Conservation (phyloP, 139 green algal genomes). For the Parachlorella kessleri region DNA sequence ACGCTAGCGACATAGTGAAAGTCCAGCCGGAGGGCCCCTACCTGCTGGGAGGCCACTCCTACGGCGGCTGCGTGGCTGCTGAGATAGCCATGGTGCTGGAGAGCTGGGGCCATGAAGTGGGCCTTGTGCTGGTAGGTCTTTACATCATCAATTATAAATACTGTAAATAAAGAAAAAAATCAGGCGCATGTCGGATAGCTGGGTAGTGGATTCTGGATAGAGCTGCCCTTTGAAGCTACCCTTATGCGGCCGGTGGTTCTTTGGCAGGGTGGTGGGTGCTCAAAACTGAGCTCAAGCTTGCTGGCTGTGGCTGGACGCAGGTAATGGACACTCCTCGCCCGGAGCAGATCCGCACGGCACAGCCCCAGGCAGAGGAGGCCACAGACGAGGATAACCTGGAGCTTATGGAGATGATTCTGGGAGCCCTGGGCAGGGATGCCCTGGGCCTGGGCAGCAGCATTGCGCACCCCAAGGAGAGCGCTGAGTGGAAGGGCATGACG, state of each 20-base stretch:
- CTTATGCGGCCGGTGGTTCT: too few species aligned
- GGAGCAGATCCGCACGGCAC: constrained; percentile 62
- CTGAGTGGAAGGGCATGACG: constrained; percentile 81
- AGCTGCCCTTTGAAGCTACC: too few species aligned
- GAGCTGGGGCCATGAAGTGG: constrained; percentile 78
- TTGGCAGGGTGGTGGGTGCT: too few species aligned
- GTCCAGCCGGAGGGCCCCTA: constrained; percentile 82
- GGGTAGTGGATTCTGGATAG: too few species aligned
- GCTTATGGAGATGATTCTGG: constrained; percentile 94
- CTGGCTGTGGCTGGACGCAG: constrained; percentile 9
- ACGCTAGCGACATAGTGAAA: constrained; percentile 78
- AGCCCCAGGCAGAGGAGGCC: constrained; percentile 53
- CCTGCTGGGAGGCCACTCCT: constrained; percentile 87
- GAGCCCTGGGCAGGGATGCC: constrained; percentile 79
- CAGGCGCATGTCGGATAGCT: neutral
- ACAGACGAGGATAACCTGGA: constrained; percentile 83
- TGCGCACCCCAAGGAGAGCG: constrained; percentile 76
- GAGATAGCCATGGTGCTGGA: constrained; percentile 86
- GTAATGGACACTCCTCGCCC: constrained; percentile 83
- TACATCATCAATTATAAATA: too few species aligned
- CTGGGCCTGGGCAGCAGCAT: constrained; percentile 79
- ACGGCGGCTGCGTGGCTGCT: constrained; percentile 82
- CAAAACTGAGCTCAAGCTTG: neutral
- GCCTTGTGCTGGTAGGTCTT: constrained; percentile 73
- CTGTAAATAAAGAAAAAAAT: too few species aligned